Evolutionary conservation across 768 basidiomycete genomes (phyloP).

Genomic region (Cubamyces lactineus): DNA sequence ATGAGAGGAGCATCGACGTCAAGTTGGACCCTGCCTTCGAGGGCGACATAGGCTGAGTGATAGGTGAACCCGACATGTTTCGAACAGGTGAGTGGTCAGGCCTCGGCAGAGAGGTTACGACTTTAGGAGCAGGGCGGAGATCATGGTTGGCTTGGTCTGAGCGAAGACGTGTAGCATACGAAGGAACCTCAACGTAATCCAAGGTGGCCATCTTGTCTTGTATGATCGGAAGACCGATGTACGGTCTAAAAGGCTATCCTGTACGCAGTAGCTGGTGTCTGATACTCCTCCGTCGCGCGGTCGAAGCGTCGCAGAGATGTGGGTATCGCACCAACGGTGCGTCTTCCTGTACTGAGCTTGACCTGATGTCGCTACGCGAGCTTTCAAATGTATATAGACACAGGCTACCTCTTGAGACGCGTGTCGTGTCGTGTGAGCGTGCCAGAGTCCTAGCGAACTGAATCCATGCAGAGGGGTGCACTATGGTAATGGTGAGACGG

Average conservation of each 20-base stretch:
- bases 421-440: no score
- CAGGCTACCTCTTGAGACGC: no score
- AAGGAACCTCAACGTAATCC: conserved; percentile 51
- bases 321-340: no score
- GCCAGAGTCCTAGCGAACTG: no score
- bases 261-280: no score
- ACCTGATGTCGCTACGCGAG: no score
- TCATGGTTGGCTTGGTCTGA: conserved; percentile 27
- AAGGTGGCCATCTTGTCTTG: conserved; percentile 46
- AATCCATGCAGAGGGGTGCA: no score
- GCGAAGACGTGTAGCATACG: conserved; percentile 41
- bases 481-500: no score
- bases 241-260: background rate
- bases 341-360: no score
- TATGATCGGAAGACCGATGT: background rate
- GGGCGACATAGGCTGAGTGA: conserved; percentile 29
- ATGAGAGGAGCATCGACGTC: conserved; percentile 37
- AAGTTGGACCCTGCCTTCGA: conserved; percentile 38
- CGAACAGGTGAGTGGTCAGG: conserved; percentile 25
- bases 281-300: no score
- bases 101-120: conserved; percentile 33
- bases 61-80: conserved; percentile 10
- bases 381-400: no score
- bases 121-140: conserved; percentile 29
- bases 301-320: no score